These are phyloP conservation scores for Hypoxylon sp. DNA, from an alignment of 2,329 filamentous ascomycete genomes.

Conservation along the genomic window DNA sequence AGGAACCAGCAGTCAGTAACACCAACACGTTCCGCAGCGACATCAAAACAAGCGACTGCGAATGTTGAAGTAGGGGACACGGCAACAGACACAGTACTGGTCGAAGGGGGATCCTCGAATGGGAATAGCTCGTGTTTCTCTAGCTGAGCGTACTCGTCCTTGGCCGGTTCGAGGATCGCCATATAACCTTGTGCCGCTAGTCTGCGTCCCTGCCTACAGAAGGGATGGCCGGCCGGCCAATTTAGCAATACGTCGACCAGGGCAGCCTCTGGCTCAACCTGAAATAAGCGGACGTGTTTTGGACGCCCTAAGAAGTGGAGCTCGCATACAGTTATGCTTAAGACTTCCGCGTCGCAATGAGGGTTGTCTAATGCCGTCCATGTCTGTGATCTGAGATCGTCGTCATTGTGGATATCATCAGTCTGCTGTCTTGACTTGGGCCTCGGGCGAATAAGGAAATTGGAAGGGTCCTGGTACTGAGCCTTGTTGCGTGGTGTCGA, in stretches of 20 bases:
- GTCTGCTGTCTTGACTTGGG: neutral
- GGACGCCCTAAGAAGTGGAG: conserved; percentile 44
- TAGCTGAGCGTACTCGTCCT: conserved; percentile 6
- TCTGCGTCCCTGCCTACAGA: neutral
- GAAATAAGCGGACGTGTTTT: conserved; percentile 27
- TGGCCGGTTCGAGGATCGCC: conserved; percentile 14
- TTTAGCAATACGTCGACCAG: neutral
- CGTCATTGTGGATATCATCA: neutral
- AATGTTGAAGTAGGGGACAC: conserved; percentile 13
- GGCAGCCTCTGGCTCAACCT: neutral
- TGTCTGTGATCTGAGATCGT: neutral
- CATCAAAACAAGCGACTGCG: conserved; percentile 39
- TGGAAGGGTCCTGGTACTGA: conserved; percentile 25
- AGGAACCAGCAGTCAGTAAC: conserved; percentile 42
- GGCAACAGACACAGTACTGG: neutral
- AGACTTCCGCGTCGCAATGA: conserved; percentile 37
- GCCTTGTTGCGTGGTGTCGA: conserved; percentile 10
- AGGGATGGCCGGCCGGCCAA: neutral
- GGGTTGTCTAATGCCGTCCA: conserved; percentile 35
- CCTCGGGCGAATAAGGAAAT: conserved; percentile 41
- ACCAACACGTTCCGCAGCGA: conserved; percentile 26
- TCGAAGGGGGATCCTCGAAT: neutral
- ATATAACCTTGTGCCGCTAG: conserved; percentile 25
- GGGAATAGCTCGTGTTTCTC: conserved; percentile 9
- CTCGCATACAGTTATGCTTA: conserved; percentile 42